Conservation (phyloP, 2,329 filamentous ascomycete genomes). For the Clonostachys solani region DNA sequence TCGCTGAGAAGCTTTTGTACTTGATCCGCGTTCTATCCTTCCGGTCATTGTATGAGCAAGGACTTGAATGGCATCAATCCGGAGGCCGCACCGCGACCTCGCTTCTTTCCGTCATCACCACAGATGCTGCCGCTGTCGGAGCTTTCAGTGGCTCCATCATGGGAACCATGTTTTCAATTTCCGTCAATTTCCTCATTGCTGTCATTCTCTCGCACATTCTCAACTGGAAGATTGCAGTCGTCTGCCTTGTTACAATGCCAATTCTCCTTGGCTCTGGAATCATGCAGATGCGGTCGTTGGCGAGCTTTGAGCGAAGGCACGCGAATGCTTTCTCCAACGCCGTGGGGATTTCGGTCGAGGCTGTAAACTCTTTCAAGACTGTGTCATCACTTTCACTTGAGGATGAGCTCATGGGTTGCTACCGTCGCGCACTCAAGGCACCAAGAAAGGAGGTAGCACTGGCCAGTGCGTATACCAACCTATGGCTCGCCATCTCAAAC, state of each 20-base stretch:
- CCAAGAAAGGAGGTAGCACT: conserved; percentile 50
- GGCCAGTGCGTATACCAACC: conserved; percentile 46
- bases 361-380: conserved; percentile 62
- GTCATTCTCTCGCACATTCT: conserved; percentile 67
- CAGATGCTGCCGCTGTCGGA: conserved; percentile 62
- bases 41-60: conserved; percentile 60
- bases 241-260: conserved; percentile 65
- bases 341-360: conserved; percentile 62
- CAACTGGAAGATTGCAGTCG: conserved; percentile 72
- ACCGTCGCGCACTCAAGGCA: conserved; percentile 42
- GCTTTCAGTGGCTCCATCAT: conserved; percentile 68
- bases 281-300: conserved; percentile 61
- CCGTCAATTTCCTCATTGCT: conserved; percentile 63
- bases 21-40: conserved; percentile 60
- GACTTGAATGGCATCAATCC: conserved; percentile 68
- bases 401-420: conserved; percentile 44
- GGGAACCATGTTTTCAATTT: conserved; percentile 63
- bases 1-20: conserved; percentile 61
- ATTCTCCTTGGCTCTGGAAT: conserved; percentile 65
- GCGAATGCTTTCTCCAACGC: conserved; percentile 61
- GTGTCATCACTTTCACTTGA: conserved; percentile 52
- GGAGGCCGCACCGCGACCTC: conserved; percentile 55
- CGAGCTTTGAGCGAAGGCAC: conserved; percentile 58
- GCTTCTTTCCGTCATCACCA: conserved; percentile 64
- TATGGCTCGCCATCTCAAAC: conserved; percentile 58